Evolutionary conservation across 176 grass and related monocot species (phyloP), one percentile per base, ranked within the genome.

Genomic region (Hsuehochloa calcarea): DNA sequence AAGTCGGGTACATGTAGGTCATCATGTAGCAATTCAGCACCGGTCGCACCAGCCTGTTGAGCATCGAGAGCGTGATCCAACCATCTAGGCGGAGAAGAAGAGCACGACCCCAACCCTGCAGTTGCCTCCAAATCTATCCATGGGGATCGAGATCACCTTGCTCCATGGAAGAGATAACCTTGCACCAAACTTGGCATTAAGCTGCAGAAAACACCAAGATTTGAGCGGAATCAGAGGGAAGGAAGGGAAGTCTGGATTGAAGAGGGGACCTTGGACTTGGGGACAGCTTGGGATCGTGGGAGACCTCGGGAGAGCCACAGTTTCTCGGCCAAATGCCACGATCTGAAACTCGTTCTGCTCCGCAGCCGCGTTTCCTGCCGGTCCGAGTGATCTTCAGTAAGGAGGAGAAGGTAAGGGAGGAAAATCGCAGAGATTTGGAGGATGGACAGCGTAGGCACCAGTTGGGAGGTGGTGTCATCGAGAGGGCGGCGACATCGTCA

Each of bases 1-100:
- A 99, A 81, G 93, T 96, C 26, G 96, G 96, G 74, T 99, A 99
- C 96, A 99, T 99, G 90, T 96, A 99, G 29, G 96, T 99, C 96
- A 99, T 99, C 1, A 85, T 26, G 72, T 93, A 96, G 9, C 93
- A 91, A 20, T 95, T 98, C 12, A 91, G 96, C 47, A 88, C 77
- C 15, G 93, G 91, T 38, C 87, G 91, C 47, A 98, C 68, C 80
- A 98, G 84, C 67, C 90, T 70, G 76, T 68, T 83, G 40, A 98
- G 86, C 22, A 85, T 93, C 1, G 75, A 44, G 31, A 93, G 83
- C 70, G 80, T 86, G n/a, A n/a, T n/a, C n/a, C n/a, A n/a, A n/a
- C n/a, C 29, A 87, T 81, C 87, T 87, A 93, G 82, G 91, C 38
- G 20, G 89, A 75, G 20, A 94, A 75, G 77, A 90, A 17, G 17